phyloP scores from a whole-genome alignment of 2,329 filamentous ascomycete genomes.

The Colletotrichum melonis region DNA sequence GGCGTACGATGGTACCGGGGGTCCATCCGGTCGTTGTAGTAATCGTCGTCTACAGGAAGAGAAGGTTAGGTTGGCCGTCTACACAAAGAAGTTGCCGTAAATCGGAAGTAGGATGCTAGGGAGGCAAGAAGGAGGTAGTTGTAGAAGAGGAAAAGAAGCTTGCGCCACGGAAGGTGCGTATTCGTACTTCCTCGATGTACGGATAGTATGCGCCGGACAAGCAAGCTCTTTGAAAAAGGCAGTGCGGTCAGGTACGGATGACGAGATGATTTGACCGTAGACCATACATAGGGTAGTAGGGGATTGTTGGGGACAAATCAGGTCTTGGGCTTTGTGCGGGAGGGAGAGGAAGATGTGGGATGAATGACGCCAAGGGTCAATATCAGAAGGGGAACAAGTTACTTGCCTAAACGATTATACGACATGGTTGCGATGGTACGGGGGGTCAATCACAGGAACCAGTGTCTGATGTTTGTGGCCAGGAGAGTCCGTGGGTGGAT shows the following conservation, averaged over 20 bases:
- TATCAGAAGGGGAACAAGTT: constrained; percentile 39
- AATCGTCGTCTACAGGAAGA: constrained; percentile 64
- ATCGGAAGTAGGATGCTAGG: background rate
- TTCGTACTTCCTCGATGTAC: constrained; percentile 3
- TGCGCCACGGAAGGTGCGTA: constrained; percentile 31
- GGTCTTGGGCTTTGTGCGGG: constrained; percentile 25
- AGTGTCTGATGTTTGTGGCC: constrained; percentile 36
- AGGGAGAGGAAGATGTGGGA: constrained; percentile 28
- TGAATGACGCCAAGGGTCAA: constrained; percentile 35
- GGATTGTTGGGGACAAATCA: constrained; percentile 15
- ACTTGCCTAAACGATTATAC: constrained; percentile 80
- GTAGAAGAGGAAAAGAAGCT: constrained; percentile 2
- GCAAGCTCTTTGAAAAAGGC: constrained; percentile 23
- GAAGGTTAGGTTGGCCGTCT: constrained; percentile 37
- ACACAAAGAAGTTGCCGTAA: background rate
- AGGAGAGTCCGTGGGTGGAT: constrained; percentile 33
- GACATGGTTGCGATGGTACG: constrained; percentile 63
- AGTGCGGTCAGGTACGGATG: constrained; percentile 11
- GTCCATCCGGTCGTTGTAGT: constrained; percentile 71
- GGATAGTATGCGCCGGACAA: constrained; percentile 2
- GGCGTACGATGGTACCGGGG: constrained; percentile 71
- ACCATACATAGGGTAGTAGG: background rate
- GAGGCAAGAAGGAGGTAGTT: constrained; percentile 24
- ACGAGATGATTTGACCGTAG: constrained; percentile 4
- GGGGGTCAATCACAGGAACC: constrained; percentile 29